These are phyloP conservation scores for Sarocladium brachiariae DNA, from an alignment of 2,329 filamentous ascomycete species.

Conservation along the genomic window DNA sequence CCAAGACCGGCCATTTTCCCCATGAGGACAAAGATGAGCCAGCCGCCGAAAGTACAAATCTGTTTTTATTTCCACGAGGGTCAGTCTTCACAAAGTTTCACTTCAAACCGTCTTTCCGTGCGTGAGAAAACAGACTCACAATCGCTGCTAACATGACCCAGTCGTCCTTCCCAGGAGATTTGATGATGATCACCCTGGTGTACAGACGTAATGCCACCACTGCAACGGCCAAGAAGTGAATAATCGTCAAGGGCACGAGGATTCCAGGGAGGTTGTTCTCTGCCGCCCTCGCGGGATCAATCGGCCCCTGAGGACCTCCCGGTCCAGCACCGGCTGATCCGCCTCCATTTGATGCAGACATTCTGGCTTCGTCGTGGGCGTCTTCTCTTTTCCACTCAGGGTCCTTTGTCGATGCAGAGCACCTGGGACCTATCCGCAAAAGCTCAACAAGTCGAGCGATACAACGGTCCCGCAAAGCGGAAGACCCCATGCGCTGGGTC, in stretches of 20 bases:
- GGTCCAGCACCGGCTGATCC: slow-evolving; percentile 4
- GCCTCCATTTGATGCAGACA: neutral
- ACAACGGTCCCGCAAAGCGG: no score
- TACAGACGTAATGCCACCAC: slow-evolving; percentile 15
- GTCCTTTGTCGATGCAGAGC: no score
- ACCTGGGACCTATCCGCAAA: no score
- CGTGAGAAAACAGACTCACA: slow-evolving; percentile 16
- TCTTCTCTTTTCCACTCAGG: no score
- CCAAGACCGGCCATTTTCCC: slow-evolving; percentile 37
- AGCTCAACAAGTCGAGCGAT: no score
- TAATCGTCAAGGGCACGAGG: slow-evolving; percentile 7
- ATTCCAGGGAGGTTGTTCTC: slow-evolving; percentile 6
- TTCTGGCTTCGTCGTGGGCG: neutral
- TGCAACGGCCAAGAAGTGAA: slow-evolving; percentile 19
- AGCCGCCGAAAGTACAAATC: slow-evolving; percentile 23
- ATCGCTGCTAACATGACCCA: slow-evolving; percentile 20
- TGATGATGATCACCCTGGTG: slow-evolving; percentile 15
- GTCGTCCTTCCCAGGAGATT: slow-evolving; percentile 22
- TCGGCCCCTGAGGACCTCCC: neutral
- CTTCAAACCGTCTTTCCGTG: no score
- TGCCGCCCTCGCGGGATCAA: slow-evolving; percentile 6
- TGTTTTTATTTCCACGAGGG: no score
- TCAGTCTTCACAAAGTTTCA: no score
- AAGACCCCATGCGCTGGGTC: no score
- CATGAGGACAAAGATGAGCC: slow-evolving; percentile 33